Evolutionary conservation across 768 basidiomycete species (phyloP).

Genomic region (Tricholoma sp.): DNA sequence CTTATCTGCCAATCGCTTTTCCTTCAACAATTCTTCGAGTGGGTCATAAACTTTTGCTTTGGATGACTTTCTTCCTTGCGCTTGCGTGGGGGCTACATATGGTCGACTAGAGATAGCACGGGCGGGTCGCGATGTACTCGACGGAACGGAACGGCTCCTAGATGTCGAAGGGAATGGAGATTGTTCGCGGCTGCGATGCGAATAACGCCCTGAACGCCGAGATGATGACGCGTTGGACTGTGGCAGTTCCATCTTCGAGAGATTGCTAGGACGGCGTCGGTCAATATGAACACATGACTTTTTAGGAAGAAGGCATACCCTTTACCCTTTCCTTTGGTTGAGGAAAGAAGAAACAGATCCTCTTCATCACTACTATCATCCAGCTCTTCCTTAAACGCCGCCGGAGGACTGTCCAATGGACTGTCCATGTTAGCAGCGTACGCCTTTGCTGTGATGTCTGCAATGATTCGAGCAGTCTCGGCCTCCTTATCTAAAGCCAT

Average conservation of each 20-base stretch:
- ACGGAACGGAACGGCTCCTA: slow-evolving; percentile 1
- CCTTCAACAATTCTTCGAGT: slow-evolving; percentile 48
- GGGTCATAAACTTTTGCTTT: slow-evolving; percentile 36
- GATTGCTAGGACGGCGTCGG: background rate
- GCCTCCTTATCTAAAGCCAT: slow-evolving; percentile 29
- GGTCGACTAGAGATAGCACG: slow-evolving; percentile 5
- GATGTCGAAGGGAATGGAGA: slow-evolving; percentile 10
- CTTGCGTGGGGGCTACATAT: slow-evolving; percentile 6
- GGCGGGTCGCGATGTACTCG: slow-evolving; percentile 9
- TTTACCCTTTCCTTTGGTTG: slow-evolving; percentile 11
- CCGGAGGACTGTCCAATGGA: slow-evolving; percentile 32
- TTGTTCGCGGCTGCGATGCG: slow-evolving; percentile 1
- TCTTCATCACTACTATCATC: slow-evolving; percentile 52
- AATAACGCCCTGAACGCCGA: background rate
- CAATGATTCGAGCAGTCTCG: slow-evolving; percentile 57
- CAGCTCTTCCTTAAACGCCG: slow-evolving; percentile 38
- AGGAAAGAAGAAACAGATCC: slow-evolving; percentile 15
- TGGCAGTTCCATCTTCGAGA: background rate
- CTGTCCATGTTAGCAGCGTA: slow-evolving; percentile 41
- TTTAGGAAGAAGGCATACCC: slow-evolving; percentile 3
- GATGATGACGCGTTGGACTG: background rate
- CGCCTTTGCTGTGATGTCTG: slow-evolving; percentile 59
- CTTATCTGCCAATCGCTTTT: slow-evolving; percentile 39
- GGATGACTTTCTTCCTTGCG: slow-evolving; percentile 5
- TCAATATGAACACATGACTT: background rate